These are phyloP conservation scores for Colletotrichum sp. DNA, from an alignment of 2,329 filamentous ascomycete species.

Conservation along the genomic window DNA sequence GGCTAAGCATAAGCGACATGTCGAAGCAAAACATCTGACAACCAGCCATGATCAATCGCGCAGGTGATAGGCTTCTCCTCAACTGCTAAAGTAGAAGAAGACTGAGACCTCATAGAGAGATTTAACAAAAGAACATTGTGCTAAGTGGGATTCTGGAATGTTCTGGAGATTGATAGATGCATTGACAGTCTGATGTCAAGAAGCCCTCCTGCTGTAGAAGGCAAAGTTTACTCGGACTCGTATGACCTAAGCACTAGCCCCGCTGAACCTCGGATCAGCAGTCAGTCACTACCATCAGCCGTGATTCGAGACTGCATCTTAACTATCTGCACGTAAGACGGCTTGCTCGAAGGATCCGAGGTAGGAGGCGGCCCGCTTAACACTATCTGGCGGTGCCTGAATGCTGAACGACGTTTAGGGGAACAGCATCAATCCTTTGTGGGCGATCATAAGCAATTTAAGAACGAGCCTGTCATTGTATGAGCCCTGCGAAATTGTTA, in stretches of 20 bases:
- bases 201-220: background rate
- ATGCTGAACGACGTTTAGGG: background rate
- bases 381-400: background rate
- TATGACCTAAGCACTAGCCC: background rate
- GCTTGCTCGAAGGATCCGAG: background rate
- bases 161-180: background rate
- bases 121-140: background rate
- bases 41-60: background rate
- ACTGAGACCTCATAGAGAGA: background rate
- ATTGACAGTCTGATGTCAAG: background rate
- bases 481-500: background rate
- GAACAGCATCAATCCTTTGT: background rate
- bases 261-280: background rate
- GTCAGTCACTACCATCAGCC: background rate
- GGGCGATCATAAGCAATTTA: background rate
- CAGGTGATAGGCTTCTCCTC: background rate
- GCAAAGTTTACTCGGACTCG: background rate
- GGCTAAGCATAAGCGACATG: background rate
- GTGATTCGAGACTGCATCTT: background rate
- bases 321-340: background rate
- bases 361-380: background rate
- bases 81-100: background rate
- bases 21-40: background rate
- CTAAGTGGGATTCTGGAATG: background rate
- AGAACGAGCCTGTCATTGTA: background rate